These are phyloP conservation scores for Cladosporium cucumerinum DNA, from an alignment of 2,329 filamentous ascomycete species.

Conservation along the genomic window DNA sequence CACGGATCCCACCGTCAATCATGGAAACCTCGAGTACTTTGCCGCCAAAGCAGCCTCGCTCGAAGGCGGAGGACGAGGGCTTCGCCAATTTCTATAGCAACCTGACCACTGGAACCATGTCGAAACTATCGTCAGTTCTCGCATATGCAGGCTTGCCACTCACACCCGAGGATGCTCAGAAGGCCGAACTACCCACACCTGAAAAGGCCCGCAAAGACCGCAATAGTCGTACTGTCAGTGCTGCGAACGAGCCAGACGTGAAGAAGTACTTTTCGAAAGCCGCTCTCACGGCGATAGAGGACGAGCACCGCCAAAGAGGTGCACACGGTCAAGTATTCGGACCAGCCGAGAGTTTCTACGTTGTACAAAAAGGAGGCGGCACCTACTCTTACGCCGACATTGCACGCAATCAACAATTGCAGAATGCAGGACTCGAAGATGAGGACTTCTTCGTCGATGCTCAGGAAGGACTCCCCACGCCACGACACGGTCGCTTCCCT, in stretches of 20 bases:
- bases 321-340: constrained; percentile 53
- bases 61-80: constrained; percentile 54
- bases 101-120: constrained; percentile 80
- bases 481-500: constrained; percentile 39
- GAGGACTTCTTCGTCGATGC: constrained; percentile 63
- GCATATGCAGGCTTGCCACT: constrained; percentile 91
- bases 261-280: constrained; percentile 81
- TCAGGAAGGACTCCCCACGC: constrained; percentile 57
- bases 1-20: constrained; percentile 31
- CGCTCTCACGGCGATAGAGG: constrained; percentile 72
- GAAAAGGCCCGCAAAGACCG: constrained; percentile 30
- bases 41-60: constrained; percentile 16
- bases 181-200: constrained; percentile 21
- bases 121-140: constrained; percentile 81
- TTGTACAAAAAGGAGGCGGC: constrained; percentile 86
- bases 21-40: constrained; percentile 25
- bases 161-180: constrained; percentile 30
- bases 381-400: constrained; percentile 94
- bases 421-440: constrained; percentile 33
- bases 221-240: constrained; percentile 27
- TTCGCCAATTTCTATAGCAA: constrained; percentile 87
- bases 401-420: constrained; percentile 39
- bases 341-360: constrained; percentile 75
- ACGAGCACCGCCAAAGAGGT: constrained; percentile 49
- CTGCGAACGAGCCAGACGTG: constrained; percentile 61